These are phyloP conservation scores for Zasmidium citrigriseum DNA, from an alignment of 2,329 filamentous ascomycete species.

Conservation along the genomic window DNA sequence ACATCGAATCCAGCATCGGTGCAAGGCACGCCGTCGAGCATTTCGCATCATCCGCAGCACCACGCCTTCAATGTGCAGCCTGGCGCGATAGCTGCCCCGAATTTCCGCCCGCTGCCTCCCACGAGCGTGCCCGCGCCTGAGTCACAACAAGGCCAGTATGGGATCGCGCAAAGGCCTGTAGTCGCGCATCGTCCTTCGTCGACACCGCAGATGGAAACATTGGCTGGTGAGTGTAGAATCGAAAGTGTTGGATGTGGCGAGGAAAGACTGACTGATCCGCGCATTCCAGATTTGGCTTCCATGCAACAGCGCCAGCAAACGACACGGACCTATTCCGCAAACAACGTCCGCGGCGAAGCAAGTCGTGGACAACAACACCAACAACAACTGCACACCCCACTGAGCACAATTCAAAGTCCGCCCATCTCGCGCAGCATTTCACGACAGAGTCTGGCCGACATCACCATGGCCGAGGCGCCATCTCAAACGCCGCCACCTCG, in stretches of 20 bases:
- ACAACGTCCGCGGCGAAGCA: constrained; percentile 28
- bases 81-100: constrained; percentile 16
- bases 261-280: neutral
- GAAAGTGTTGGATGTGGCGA: neutral
- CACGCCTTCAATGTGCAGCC: constrained; percentile 12
- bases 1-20: constrained; percentile 5
- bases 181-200: constrained; percentile 42
- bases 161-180: constrained; percentile 23
- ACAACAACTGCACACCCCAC: constrained; percentile 19
- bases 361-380: constrained; percentile 31
- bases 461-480: constrained; percentile 50
- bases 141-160: constrained; percentile 13
- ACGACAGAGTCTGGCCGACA: constrained; percentile 45
- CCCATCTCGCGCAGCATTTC: constrained; percentile 42
- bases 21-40: constrained; percentile 1
- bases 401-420: constrained; percentile 22
- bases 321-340: constrained; percentile 36
- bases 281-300: constrained; percentile 44
- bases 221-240: constrained; percentile 42
- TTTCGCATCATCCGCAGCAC: constrained; percentile 14
- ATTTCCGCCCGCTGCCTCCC: constrained; percentile 25
- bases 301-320: constrained; percentile 50
- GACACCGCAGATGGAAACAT: constrained; percentile 50
- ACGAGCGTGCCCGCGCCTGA: constrained; percentile 26
- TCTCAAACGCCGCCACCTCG: constrained; percentile 44